These are phyloP conservation scores for Vigna angularis DNA, from an alignment of 306 rosid genomes.

Conservation along the genomic window DNA sequence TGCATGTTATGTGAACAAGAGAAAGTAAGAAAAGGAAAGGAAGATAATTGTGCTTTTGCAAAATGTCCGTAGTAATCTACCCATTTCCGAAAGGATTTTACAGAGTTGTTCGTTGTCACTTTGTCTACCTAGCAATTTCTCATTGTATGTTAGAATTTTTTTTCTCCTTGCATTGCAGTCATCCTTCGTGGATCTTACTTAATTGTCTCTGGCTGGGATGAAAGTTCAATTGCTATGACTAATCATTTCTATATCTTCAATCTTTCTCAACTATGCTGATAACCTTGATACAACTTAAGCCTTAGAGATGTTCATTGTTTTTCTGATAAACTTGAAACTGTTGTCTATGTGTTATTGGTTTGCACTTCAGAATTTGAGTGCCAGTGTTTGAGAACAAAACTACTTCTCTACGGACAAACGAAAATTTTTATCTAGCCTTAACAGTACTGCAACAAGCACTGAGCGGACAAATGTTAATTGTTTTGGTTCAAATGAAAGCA, in stretches of 20 bases:
- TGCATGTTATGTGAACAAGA: conserved; percentile 31
- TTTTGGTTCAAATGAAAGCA: conserved; percentile 41
- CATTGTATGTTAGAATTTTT: conserved; percentile 21
- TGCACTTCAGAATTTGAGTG: conserved; percentile 37
- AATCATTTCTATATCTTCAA: conserved; percentile 16
- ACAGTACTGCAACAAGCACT: conserved; percentile 27
- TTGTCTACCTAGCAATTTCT: conserved; percentile 31
- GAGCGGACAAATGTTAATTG: conserved; percentile 25
- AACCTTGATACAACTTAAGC: conserved; percentile 34
- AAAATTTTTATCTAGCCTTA: conserved; percentile 25
- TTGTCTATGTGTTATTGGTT: conserved; percentile 36
- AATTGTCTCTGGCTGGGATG: conserved; percentile 5
- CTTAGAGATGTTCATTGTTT: conserved; percentile 33
- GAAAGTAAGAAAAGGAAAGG: conserved; percentile 10
- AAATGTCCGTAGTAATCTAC: conserved; percentile 32
- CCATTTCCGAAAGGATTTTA: conserved; percentile 31
- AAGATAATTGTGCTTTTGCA: conserved; percentile 37
- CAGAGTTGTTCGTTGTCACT: conserved; percentile 19
- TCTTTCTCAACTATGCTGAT: conserved; percentile 37
- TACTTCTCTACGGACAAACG: conserved; percentile 12
- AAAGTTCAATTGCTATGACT: neutral
- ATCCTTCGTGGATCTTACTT: conserved; percentile 31
- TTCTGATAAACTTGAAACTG: conserved; percentile 35
- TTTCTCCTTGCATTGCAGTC: conserved; percentile 39
- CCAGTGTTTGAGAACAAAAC: conserved; percentile 4